Conservation (phyloP, 1,139 yeast genomes). For the Arxiozyma telluris region DNA sequence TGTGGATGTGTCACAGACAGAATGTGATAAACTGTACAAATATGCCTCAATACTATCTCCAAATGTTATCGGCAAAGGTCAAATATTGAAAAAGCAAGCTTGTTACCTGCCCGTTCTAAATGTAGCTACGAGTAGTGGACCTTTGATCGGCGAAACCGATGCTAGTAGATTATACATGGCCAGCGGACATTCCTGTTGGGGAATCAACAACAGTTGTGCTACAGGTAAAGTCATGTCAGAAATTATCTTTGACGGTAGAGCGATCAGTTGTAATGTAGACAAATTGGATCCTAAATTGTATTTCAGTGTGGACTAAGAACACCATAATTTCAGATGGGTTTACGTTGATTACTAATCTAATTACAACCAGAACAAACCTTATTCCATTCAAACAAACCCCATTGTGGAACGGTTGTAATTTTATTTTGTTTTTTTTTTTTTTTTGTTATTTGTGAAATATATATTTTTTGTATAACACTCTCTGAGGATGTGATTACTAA, state of each 20-base stretch:
- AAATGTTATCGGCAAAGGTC: slow-evolving; percentile 58
- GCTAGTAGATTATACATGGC: slow-evolving; percentile 72
- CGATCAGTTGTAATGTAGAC: slow-evolving; percentile 65
- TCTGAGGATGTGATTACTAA: neutral
- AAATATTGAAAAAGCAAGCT: slow-evolving; percentile 78
- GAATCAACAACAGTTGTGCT: slow-evolving; percentile 94
- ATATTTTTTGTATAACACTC: neutral
- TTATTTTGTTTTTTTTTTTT: too few species aligned
- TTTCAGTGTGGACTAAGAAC: slow-evolving; percentile 52
- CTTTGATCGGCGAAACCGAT: slow-evolving; percentile 87
- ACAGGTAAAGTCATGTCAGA: slow-evolving; percentile 92
- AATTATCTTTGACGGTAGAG: slow-evolving; percentile 74
- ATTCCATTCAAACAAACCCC: neutral
- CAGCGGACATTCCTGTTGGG: slow-evolving; percentile 97
- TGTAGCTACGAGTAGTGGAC: slow-evolving; percentile 87
- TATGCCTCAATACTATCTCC: slow-evolving; percentile 75
- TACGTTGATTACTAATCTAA: too few species aligned
- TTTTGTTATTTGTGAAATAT: neutral
- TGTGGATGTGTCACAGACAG: slow-evolving; percentile 77
- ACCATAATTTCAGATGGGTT: too few species aligned
- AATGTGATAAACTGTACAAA: slow-evolving; percentile 78
- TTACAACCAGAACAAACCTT: neutral
- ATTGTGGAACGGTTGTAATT: too few species aligned
- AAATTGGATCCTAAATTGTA: slow-evolving; percentile 78
- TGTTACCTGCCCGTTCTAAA: slow-evolving; percentile 92